Evolutionary conservation across 495 filamentous ascomycete species (phyloP), one percentile per base, ranked within the genome.

Genomic region (Penicillium atrosanguineum): DNA sequence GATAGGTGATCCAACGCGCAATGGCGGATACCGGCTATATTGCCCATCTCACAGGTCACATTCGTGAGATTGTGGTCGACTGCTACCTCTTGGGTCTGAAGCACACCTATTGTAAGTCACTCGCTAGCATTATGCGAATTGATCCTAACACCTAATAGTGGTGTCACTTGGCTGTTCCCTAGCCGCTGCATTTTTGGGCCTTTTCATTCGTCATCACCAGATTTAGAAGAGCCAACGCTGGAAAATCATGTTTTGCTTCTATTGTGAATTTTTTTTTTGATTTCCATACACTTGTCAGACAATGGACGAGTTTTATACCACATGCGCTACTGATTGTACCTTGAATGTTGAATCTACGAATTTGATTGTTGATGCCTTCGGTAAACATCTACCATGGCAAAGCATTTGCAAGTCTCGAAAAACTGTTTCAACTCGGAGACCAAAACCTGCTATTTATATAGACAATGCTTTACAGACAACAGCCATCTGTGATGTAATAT

Each of bases 11-110:
- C 29, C 31, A 53, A 46, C 64, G 64, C 6, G 70, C 70, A 4
- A 65, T 70, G 55, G 70, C 69, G 0, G 67, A 72, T 48, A 68
- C 69, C 0, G 50, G 57, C n/a, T 76, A 73, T 44, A 76, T 76
- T 42, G 53, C 53, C 9, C 37, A 60, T 1, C 56, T 76, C 1
- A 59, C 49, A 3, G 73, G 71, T 0, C 45, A 49, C 11, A 23
- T 74, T 14, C 53, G 64, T 4, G 67, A 72, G 15, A 68, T 67
- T 34, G 73, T 76, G 21, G 60, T 76, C 0, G 36, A 46, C 3
- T 67, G 67, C 29, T 76, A 71, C 46, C 55, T 74, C 6, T 45
- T 56, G 6, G 73, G 71, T 1, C 61, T 76, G 1, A 68, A 69
- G 29, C 53, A 68, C 40, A 72, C 71, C 0, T 74, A 76, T 39